Conservation (phyloP, 2,329 filamentous ascomycete species). For the Sporothrix schenckii region DNA sequence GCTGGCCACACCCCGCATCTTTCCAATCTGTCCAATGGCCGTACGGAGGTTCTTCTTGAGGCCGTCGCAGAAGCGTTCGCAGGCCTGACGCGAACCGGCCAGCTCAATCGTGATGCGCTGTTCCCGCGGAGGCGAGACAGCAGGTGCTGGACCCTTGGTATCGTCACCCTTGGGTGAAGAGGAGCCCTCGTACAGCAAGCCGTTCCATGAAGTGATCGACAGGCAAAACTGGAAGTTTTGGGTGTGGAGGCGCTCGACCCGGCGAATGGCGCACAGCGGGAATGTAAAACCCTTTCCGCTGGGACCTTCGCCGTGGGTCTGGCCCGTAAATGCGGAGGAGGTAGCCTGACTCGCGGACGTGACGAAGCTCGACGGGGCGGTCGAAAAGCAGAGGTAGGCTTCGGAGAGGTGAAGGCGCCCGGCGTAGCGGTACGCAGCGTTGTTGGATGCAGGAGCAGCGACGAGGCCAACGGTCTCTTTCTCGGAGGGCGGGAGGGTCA, state of each 20-base stretch:
- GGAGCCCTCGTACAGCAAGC: constrained; percentile 60
- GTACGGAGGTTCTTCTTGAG: constrained; percentile 87
- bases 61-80: constrained; percentile 94
- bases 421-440: constrained; percentile 79
- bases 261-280: constrained; percentile 84
- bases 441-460: constrained; percentile 48
- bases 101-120: constrained; percentile 92
- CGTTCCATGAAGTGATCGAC: constrained; percentile 94
- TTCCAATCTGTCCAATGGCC: constrained; percentile 84
- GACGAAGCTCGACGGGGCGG: constrained; percentile 84
- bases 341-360: constrained; percentile 76
- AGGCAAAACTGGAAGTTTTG: constrained; percentile 90
- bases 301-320: constrained; percentile 89
- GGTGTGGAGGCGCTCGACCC: constrained; percentile 90
- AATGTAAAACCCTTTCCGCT: constrained; percentile 95
- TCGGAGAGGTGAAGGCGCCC: constrained; percentile 94
- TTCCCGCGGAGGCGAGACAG: constrained; percentile 51
- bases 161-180: constrained; percentile 49
- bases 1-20: constrained; percentile 74
- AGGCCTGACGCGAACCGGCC: constrained; percentile 82
- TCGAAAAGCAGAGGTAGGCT: constrained; percentile 94
- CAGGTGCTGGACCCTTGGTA: constrained; percentile 33
- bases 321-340: constrained; percentile 84
- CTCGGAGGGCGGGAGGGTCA: constrained; percentile 69
- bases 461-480: constrained; percentile 40